These are phyloP conservation scores for Penicillium sumatraense DNA, from an alignment of 2,329 filamentous ascomycete genomes.

Conservation along the genomic window DNA sequence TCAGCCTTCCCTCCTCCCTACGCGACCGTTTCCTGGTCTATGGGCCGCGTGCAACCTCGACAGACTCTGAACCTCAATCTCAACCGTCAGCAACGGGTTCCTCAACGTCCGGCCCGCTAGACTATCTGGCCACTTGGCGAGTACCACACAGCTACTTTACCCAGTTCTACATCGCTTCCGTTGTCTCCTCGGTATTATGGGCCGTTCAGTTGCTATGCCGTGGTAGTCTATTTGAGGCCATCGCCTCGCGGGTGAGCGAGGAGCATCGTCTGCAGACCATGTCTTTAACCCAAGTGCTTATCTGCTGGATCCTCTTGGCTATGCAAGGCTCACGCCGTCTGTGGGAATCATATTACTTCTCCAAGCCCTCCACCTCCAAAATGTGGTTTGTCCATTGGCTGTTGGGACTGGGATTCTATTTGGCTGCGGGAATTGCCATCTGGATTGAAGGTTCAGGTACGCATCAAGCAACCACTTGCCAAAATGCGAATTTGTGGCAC, in stretches of 20 bases:
- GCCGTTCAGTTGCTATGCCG: conserved; percentile 62
- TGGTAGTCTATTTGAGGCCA: conserved; percentile 58
- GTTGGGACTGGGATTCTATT: conserved; percentile 78
- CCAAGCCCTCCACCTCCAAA: conserved; percentile 68
- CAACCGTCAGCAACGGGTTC: conserved; percentile 13
- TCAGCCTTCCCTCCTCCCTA: conserved; percentile 57
- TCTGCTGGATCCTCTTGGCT: conserved; percentile 74
- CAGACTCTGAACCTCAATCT: conserved; percentile 13
- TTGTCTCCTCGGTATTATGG: conserved; percentile 76
- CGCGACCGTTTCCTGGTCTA: conserved; percentile 63
- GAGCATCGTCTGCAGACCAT: conserved; percentile 52
- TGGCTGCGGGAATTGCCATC: conserved; percentile 71
- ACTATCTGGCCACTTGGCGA: conserved; percentile 58
- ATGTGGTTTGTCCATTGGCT: conserved; percentile 90
- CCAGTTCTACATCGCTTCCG: conserved; percentile 80
- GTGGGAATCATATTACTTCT: conserved; percentile 71
- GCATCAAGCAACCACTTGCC: not conserved
- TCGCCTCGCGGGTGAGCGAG: conserved; percentile 50
- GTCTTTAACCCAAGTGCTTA: conserved; percentile 63
- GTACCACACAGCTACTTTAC: conserved; percentile 89
- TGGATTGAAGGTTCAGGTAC: conserved; percentile 82
- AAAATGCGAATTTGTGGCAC: not conserved
- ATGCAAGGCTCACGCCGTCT: conserved; percentile 76
- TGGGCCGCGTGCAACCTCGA: conserved; percentile 56
- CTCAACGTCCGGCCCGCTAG: conserved; percentile 44